Base-by-base conservation (phyloP, 139 green algal species). In the Tetraselmis striata region DNA sequence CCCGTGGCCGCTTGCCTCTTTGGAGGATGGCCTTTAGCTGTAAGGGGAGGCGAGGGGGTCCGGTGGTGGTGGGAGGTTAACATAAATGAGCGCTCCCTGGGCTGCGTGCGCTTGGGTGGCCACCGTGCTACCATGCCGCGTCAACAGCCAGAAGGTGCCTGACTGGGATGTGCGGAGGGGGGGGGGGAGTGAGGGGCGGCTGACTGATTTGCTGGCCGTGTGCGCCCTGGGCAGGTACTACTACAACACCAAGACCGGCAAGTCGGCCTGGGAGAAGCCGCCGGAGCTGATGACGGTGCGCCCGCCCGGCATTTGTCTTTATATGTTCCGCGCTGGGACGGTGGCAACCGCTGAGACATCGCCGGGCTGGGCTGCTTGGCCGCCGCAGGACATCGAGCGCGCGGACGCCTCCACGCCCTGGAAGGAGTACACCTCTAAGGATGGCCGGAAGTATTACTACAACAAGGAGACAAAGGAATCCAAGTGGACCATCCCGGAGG, bases 361-460 rank as follows among this genome's bases (percentile, higher is more conserved):
- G 32, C 86, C 18, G 5, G 5, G 24, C 5, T 81, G 29, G 32
- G 30, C n/a, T 80, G 28, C 23, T 76, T 45, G 75, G 2, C 30
- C 1, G 27, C 59, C 31, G 22, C 24, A 86, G 84, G 81, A 85
- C 58, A 83, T 77, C 79, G 81, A 58, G 0, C 82, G 85, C 28
- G 28, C 26, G 29, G 30, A 32, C 1, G 30, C 78, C 45, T 22
- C 0, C 74, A 59, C 75, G 31, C 78, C 83, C 28, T 98, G 94
- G 95, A 95, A 94, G 80, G 95, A 98, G 87, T 91, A 92, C 89
- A 95, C 89, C 1, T 87, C 86, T 0, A 89, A 92, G 0, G 94
- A 98, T 78, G 95, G 95, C 0, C 86, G 93, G 75, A 96, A 93
- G 83, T 98, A 98, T 82, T 98, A 95, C 81, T 93, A 97, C 90